These are phyloP conservation scores for Didymella pinodella DNA, from an alignment of 2,329 filamentous ascomycete genomes.

Conservation along the genomic window DNA sequence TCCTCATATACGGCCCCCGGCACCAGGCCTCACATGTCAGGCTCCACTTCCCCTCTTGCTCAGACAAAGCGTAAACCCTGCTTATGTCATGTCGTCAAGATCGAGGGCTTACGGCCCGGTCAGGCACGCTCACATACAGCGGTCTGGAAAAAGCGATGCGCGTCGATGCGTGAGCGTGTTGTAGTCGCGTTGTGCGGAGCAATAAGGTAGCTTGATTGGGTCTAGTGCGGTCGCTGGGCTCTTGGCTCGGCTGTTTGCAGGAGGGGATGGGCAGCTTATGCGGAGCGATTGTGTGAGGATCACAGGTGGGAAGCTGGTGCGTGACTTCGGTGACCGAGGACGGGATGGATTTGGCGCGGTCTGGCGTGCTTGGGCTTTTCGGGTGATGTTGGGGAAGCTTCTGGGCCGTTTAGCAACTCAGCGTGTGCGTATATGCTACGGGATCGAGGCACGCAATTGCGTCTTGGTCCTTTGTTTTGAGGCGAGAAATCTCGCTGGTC, in stretches of 20 bases:
- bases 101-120: constrained; percentile 1
- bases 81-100: constrained; percentile 13
- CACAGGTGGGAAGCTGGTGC: constrained; percentile 9
- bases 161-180: constrained; percentile 15
- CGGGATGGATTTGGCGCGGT: not conserved
- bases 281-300: constrained; percentile 13
- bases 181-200: constrained; percentile 14
- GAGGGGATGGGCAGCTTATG: constrained; percentile 16
- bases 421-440: constrained; percentile 3
- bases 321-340: constrained; percentile 6
- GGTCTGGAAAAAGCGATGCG: constrained; percentile 4
- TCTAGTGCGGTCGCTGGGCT: not conserved
- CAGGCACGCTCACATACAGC: not conserved
- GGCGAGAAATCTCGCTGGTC: not conserved
- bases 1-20: not conserved
- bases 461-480: constrained; percentile 9
- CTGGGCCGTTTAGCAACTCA: constrained; percentile 10
- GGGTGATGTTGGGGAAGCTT: not conserved
- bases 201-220: constrained; percentile 12
- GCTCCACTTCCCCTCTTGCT: constrained; percentile 20
- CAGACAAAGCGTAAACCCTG: constrained; percentile 19
- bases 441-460: constrained; percentile 5
- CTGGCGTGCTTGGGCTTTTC: not conserved
- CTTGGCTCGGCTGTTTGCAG: constrained; percentile 16
- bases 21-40: constrained; percentile 4